Percentiles rank a stretch among this genome's conserved stretches.
These are phyloP conservation scores for Syzygium oleosum DNA, from an alignment of 345 rosid species.

Conservation along the genomic window DNA sequence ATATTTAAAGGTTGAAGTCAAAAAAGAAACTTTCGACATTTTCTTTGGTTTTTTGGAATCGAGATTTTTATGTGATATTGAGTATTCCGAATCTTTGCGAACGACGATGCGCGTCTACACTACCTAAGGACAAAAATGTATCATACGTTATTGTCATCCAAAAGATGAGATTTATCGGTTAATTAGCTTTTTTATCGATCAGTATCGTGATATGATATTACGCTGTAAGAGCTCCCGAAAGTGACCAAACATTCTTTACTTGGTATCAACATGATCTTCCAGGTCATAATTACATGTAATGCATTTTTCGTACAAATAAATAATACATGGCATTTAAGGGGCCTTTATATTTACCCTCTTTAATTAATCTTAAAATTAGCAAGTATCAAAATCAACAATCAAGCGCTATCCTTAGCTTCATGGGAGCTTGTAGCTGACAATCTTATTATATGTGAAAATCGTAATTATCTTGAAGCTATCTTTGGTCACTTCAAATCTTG, in stretches of 20 bases:
- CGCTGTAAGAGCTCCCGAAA: neutral
- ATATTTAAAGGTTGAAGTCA: neutral
- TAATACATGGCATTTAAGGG: neutral
- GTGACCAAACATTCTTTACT: neutral
- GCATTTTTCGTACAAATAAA: fast-evolving
- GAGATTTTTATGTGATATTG: neutral
- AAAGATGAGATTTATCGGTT: neutral
- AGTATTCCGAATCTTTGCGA: neutral
- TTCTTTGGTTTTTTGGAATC: neutral
- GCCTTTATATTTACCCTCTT: neutral
- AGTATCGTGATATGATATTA: fast-evolving
- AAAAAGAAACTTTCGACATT: neutral
- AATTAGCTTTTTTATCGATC: neutral
- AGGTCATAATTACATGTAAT: neutral
- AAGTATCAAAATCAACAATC: neutral
- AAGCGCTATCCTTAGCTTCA: neutral
- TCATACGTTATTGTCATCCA: fast-evolving
- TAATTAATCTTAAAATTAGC: neutral
- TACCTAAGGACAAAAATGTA: neutral
- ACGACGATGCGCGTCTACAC: neutral
- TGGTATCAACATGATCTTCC: neutral
- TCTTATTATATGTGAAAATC: neutral
- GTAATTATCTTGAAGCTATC: neutral
- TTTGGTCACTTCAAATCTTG: constrained; percentile 20
- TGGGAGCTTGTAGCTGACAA: constrained; percentile 5